Evolutionary conservation across 495 filamentous ascomycete species (phyloP), one percentile per base, ranked within the genome.

Genomic region (Lasiosphaeria hispida): DNA sequence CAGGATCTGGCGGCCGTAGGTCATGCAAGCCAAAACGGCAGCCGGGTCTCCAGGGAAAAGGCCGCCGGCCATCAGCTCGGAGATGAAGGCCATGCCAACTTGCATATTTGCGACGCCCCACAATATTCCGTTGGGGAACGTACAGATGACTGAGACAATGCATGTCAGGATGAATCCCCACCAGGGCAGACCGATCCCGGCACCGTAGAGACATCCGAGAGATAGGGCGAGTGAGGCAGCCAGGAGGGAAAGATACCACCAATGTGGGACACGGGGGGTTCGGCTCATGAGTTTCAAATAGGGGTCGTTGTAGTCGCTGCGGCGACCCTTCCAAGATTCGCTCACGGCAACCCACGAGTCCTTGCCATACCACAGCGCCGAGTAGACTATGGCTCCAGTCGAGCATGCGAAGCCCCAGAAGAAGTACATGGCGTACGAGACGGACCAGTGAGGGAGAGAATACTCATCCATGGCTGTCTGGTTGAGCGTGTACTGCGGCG

Each of bases 141-240:
- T 62, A 8, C 18, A 58, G 10, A 77, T 19, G 10, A 37, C 42
- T 0, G 68, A 63, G 7, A 75, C 56, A n/a, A 75, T 18, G 14
- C 54, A 64, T 43, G 79, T 64, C 10, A 85, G 58, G 18, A 84
- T 57, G 50, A 80, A 80, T 1, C 74, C 81, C 80, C 80, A 84
- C 50, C 69, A 78, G 3, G 82, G 78, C 0, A 84, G 72, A 1
- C 75, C 76, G 15, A 77, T 75, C 8, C 80, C 63, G 18, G 72
- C 74, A 53, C 71, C 72, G 43, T 77, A 72, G 17, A 76, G 68
- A 9, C 74, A 72, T 33, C 71, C 71, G 6, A 85, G 54, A 2
- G 77, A 80, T 0, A 77, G 63, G 34, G 77, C 45, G 41, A 81
- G 75, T 42, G 72, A 76, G 15, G 68, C 48, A n/a, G 77, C 55